Percentiles rank a stretch among this genome's conserved stretches.
These are phyloP conservation scores for Passiflora organensis DNA, from an alignment of 345 rosid species.

Conservation along the genomic window DNA sequence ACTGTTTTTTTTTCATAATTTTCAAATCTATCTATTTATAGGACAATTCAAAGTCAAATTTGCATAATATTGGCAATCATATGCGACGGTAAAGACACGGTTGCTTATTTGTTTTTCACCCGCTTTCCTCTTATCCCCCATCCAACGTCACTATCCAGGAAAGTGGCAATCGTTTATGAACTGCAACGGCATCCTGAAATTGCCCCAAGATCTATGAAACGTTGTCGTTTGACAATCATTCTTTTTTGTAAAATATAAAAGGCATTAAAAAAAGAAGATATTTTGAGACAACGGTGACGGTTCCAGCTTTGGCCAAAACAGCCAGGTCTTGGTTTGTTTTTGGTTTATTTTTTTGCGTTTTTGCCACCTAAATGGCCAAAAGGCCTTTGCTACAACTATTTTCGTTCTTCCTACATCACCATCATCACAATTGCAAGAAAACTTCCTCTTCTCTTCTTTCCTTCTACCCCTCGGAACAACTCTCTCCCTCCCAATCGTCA, in stretches of 20 bases:
- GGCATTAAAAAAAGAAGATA: not conserved
- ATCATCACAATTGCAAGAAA: constrained; percentile 10
- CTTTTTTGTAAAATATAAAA: not conserved
- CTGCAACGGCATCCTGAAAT: too few species aligned
- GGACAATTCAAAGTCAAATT: too few species aligned
- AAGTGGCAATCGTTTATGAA: too few species aligned
- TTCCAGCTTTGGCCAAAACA: constrained; percentile 4
- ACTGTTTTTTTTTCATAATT: too few species aligned
- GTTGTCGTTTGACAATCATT: too few species aligned
- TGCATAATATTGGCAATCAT: too few species aligned
- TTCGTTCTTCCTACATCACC: constrained; percentile 36
- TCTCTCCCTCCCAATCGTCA: constrained; percentile 4
- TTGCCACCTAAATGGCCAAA: constrained; percentile 55
- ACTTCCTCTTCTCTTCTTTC: constrained; percentile 8
- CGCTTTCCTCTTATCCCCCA: too few species aligned
- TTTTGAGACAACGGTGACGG: not conserved
- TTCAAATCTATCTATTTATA: too few species aligned
- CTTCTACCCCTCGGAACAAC: constrained; percentile 11
- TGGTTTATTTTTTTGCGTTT: constrained; percentile 2
- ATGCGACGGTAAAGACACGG: too few species aligned
- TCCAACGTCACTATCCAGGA: too few species aligned
- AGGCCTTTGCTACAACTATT: constrained; percentile 41
- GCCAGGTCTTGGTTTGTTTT: not conserved
- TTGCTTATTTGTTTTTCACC: too few species aligned
- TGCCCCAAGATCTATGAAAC: too few species aligned